These are phyloP conservation scores for Beauveria sp. DNA, from an alignment of 2,329 filamentous ascomycete species.

Conservation along the genomic window DNA sequence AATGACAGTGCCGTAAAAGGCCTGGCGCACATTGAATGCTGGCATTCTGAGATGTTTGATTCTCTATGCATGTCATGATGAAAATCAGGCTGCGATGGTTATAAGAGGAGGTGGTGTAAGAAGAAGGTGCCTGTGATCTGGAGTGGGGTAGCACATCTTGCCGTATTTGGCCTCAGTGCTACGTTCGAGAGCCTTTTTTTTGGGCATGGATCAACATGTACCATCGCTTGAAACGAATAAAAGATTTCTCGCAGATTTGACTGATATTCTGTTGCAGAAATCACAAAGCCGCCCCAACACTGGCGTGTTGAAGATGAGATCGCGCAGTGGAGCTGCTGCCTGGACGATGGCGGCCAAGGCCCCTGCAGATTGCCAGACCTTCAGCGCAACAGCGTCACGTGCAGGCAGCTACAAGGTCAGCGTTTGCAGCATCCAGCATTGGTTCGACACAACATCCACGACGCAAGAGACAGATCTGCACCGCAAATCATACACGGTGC, in stretches of 20 bases:
- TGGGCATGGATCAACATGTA: too few species aligned
- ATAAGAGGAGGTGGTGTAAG: not conserved
- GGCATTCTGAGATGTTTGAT: not conserved
- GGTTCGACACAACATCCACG: not conserved
- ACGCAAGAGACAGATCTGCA: not conserved
- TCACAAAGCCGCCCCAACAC: not conserved
- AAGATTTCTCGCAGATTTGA: not conserved
- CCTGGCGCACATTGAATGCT: not conserved
- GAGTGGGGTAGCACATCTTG: slow-evolving; percentile 1
- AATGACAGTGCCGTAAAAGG: slow-evolving; percentile 16
- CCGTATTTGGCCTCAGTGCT: not conserved
- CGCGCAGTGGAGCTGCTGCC: slow-evolving; percentile 4
- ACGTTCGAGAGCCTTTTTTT: not conserved
- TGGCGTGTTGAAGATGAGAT: not conserved
- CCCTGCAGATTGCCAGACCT: not conserved
- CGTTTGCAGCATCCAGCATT: not conserved
- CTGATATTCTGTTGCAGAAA: not conserved
- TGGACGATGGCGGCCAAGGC: not conserved
- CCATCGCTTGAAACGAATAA: not conserved
- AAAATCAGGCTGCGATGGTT: not conserved
- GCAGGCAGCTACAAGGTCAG: not conserved
- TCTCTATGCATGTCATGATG: not conserved
- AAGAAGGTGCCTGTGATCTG: not conserved
- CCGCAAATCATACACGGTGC: not conserved
- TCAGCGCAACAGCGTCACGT: not conserved